Base-by-base conservation (phyloP, 1,139 yeast species). In the Suhomyces ambrosiae region DNA sequence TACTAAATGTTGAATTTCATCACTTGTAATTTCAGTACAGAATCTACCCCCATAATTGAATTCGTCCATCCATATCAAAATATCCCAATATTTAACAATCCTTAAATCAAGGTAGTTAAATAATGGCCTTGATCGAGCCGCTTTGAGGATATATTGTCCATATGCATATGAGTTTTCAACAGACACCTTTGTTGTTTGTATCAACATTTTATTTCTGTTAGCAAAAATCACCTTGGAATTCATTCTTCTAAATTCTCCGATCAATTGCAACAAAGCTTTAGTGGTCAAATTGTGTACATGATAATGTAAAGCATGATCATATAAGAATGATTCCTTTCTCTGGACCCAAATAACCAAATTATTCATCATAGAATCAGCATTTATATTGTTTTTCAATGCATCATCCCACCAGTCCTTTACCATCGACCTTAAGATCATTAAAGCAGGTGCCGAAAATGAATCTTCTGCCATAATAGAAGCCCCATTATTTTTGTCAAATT, bases 351-450 rank as follows among this genome's bases (percentile, higher is more conserved):
- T 72, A 3, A 88, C 86, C 56, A 92, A 81, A 27, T 82, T 77
- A 51, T 87, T 87, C 51, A 92, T 84, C 76, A 92, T 77, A 1
- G 87, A 68, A 58, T 92, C 98, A 0, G 97, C 97, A 48, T 82
- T 81, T 7, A 69, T 53, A 48, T 85, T 76, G 43, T 80, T 80
- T 22, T 71, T 69, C 39, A 86, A 64, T 0, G 97, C 97, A 54
- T 82, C 86, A 54, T 88, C 95, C 97, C 97, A 92, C 96, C 97
- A 88, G 28, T 75, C 81, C 51, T 84, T 87, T 7, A 94, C 85
- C 77, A 92, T 69, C 3, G 74, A 61, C 54, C 95, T 77, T 42
- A 94, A 71, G 1, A 85, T 83, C 11, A 72, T 60, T 43, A 92
- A 67, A 1, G 96, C 87, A 1, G 87, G 80, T 0, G 81, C 72